Conservation (phyloP, 371 early-diverging fungal genomes). For the Mucor lusitanicus region DNA sequence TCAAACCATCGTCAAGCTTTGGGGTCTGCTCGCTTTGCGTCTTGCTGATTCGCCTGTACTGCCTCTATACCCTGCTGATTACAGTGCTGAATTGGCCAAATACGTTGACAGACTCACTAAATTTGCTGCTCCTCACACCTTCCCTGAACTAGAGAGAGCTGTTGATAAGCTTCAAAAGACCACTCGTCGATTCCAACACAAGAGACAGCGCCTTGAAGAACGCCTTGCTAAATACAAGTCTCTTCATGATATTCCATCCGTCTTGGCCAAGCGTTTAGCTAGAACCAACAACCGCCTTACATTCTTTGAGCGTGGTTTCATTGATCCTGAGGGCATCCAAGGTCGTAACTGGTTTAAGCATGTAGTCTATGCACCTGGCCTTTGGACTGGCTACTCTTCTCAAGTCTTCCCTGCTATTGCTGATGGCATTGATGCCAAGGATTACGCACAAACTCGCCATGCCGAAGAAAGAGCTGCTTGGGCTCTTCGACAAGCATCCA, state of each 20-base stretch:
- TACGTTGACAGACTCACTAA: conserved; percentile 13
- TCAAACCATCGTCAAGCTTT: conserved; percentile 44
- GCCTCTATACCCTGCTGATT: conserved; percentile 42
- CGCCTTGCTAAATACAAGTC: conserved; percentile 5
- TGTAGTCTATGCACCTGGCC: conserved; percentile 57
- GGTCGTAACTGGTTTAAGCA: conserved; percentile 67
- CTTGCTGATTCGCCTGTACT: conserved; percentile 38
- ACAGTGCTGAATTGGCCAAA: conserved; percentile 20
- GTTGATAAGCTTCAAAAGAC: conserved; percentile 6
- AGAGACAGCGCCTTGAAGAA: conserved; percentile 2
- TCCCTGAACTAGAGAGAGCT: conserved; percentile 13
- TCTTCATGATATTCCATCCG: not conserved
- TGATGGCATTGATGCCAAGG: conserved; percentile 46
- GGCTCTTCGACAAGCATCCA: conserved; percentile 8
- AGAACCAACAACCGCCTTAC: conserved; percentile 46
- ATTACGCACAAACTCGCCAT: conserved; percentile 22
- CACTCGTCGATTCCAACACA: conserved; percentile 6
- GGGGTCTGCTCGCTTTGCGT: conserved; percentile 41
- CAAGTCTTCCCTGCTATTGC: conserved; percentile 55
- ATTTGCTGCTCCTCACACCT: conserved; percentile 7
- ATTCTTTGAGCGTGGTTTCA: conserved; percentile 56
- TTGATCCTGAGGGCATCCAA: conserved; percentile 55
- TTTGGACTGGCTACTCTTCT: conserved; percentile 53
- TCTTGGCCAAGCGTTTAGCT: conserved; percentile 33
- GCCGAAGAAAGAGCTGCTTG: conserved; percentile 32